phyloP scores from a whole-genome alignment of 352 stramenopile genomes.

The Globisporangium viniferum region DNA sequence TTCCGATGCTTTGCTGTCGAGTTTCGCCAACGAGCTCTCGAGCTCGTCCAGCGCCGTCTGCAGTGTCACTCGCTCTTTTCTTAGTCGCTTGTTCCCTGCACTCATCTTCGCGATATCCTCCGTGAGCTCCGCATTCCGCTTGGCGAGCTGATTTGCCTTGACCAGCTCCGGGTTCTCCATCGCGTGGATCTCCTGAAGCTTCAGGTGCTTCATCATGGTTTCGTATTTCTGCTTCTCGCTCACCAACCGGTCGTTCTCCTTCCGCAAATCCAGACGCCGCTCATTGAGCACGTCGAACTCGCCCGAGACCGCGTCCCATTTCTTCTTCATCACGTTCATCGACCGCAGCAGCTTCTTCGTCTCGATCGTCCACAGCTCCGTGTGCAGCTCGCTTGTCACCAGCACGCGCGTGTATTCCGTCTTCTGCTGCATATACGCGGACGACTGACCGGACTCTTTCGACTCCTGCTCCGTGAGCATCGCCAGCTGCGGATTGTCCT shows the following conservation, averaged over 20 bases:
- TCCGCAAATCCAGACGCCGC: conserved; percentile 54
- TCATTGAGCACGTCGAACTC: conserved; percentile 70
- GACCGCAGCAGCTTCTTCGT: conserved; percentile 76
- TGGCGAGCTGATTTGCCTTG: conserved; percentile 67
- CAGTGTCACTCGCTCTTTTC: conserved; percentile 72
- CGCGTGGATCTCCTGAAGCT: conserved; percentile 60
- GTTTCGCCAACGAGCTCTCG: conserved; percentile 60
- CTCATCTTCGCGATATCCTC: conserved; percentile 86
- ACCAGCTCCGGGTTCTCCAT: conserved; percentile 82
- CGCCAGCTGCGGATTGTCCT: conserved; percentile 59
- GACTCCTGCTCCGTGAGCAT: conserved; percentile 19
- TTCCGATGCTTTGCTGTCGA: conserved; percentile 42
- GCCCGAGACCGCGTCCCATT: conserved; percentile 67
- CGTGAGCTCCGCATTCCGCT: conserved; percentile 70
- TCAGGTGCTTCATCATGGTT: conserved; percentile 82
- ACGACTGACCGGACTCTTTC: conserved; percentile 35
- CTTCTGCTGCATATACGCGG: conserved; percentile 77
- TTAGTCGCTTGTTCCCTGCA: conserved; percentile 76
- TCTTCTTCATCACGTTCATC: conserved; percentile 49
- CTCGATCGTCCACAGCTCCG: conserved; percentile 83
- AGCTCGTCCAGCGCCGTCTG: conserved; percentile 68
- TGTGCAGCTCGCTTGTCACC: conserved; percentile 78
- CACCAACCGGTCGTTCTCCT: conserved; percentile 71
- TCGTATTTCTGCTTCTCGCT: conserved; percentile 72
- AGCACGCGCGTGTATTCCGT: conserved; percentile 77